Evolutionary conservation across 176 grass and related monocot species (phyloP), one percentile per base, ranked within the genome.

Genomic region (Carex cristatella): DNA sequence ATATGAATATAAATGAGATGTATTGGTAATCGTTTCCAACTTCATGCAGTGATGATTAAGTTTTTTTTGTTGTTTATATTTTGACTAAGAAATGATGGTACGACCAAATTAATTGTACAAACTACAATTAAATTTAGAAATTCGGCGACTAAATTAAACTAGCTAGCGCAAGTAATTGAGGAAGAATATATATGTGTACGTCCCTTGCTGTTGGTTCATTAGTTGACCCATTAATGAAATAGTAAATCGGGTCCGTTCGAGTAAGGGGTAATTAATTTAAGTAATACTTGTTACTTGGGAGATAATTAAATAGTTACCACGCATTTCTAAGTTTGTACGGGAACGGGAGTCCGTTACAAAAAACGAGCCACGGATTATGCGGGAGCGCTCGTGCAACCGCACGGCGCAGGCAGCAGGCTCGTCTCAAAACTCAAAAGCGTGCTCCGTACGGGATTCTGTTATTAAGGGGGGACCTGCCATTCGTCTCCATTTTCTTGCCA

Each of bases 311-410:
- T 27, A 30, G 13, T 40, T 40, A 54, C 46, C 55, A 77, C 10
- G 72, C 16, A 77, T 56, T 77, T 56, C 48, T 12, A 77, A 77
- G 73, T 77, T 56, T 77, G 73, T 56, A 32, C 48, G 10, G 10
- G 19, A 76, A 32, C 48, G 10, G 10, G 19, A 76, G 72, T 53
- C 23, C 2, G 23, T 30, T 27, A 23, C 72, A 1, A 0, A 32
- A 31, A 54, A 30, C 23, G 72, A 53, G 58, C 58, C 67, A 51
- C 60, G 66, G 61, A 48, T 11, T 19, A 49, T 82, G 33, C 33
- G 33, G 33, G 44, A 82, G 58, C 80, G 37, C 80, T 64, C 80
- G 80, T 82, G 80, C 80, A 82, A 66, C 13, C 60, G 5, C 46
- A 48, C 46, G 46, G 8, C 46, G 46, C 3, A 59, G 40, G n/a